Evolutionary conservation across 2,329 filamentous ascomycete species (phyloP).

Genomic region (Zasmidium citrigriseum): DNA sequence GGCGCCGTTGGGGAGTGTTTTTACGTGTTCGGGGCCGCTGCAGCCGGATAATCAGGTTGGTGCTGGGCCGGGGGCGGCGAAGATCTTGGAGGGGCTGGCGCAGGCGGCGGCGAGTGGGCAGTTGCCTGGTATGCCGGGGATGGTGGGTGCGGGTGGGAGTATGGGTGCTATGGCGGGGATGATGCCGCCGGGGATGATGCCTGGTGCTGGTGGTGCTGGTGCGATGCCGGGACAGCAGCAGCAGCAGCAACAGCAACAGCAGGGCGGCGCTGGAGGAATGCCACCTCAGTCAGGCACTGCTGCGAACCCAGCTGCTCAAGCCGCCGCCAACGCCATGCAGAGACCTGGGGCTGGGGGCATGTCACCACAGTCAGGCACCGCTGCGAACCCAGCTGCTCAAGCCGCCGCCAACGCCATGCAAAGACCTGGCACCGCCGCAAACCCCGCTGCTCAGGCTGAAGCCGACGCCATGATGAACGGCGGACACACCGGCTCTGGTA

Average conservation of each 20-base stretch:
- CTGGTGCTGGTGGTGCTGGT: too few species aligned
- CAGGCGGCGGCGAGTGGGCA: not conserved
- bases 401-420: conserved; percentile 40
- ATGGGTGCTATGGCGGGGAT: not conserved
- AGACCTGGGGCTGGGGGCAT: too few species aligned
- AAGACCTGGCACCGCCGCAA: not conserved
- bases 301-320: conserved; percentile 36
- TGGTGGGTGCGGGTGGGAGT: not conserved
- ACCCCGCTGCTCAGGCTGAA: conserved; percentile 42
- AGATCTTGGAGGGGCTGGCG: conserved; percentile 4
- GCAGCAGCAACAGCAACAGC: too few species aligned
- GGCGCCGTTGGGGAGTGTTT: conserved; percentile 15
- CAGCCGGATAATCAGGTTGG: conserved; percentile 12
- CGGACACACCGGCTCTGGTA: not conserved
- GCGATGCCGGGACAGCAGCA: too few species aligned
- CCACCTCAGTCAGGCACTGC: not conserved
- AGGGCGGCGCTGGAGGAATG: too few species aligned
- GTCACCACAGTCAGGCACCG: not conserved
- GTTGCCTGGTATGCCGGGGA: not conserved
- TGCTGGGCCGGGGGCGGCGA: conserved; percentile 7
- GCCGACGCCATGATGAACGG: conserved; percentile 5
- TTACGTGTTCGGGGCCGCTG: conserved; percentile 18
- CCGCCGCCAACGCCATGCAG: conserved; percentile 45
- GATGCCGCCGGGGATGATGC: not conserved
- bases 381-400: conserved; percentile 25